These are phyloP conservation scores for Fusarium tjaetaba DNA, from an alignment of 2,329 filamentous ascomycete genomes.

Conservation along the genomic window DNA sequence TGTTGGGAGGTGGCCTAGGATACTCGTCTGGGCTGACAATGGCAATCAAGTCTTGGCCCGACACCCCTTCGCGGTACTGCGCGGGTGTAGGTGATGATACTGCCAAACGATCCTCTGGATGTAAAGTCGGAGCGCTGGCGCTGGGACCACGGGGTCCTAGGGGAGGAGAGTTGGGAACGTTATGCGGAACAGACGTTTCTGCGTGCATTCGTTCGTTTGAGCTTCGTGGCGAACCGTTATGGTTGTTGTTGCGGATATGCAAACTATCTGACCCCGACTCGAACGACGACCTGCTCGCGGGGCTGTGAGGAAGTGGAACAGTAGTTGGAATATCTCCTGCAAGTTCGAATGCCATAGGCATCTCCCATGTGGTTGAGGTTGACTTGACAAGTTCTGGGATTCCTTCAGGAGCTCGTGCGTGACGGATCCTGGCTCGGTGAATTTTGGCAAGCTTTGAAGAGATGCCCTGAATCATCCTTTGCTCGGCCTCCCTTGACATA, in stretches of 20 bases:
- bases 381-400: conserved; percentile 58
- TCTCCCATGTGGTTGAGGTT: conserved; percentile 52
- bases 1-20: conserved; percentile 53
- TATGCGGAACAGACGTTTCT: conserved; percentile 44
- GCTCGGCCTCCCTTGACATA: conserved; percentile 76
- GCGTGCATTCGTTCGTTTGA: conserved; percentile 59
- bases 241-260: conserved; percentile 49
- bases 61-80: conserved; percentile 64
- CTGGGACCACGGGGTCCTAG: conserved; percentile 42
- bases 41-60: conserved; percentile 74
- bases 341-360: conserved; percentile 66
- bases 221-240: conserved; percentile 58
- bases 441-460: conserved; percentile 87
- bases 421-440: conserved; percentile 76
- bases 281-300: conserved; percentile 62
- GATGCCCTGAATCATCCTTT: conserved; percentile 79
- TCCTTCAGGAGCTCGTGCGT: conserved; percentile 60
- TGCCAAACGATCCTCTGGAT: conserved; percentile 62
- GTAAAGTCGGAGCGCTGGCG: conserved; percentile 44
- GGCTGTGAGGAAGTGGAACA: conserved; percentile 49
- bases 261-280: conserved; percentile 65
- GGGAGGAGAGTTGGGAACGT: conserved; percentile 41
- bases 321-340: conserved; percentile 64
- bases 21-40: conserved; percentile 69
- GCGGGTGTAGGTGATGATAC: conserved; percentile 66